Evolutionary conservation across 2,329 filamentous ascomycete genomes (phyloP).

Genomic region (Daldinia eschscholtzii): DNA sequence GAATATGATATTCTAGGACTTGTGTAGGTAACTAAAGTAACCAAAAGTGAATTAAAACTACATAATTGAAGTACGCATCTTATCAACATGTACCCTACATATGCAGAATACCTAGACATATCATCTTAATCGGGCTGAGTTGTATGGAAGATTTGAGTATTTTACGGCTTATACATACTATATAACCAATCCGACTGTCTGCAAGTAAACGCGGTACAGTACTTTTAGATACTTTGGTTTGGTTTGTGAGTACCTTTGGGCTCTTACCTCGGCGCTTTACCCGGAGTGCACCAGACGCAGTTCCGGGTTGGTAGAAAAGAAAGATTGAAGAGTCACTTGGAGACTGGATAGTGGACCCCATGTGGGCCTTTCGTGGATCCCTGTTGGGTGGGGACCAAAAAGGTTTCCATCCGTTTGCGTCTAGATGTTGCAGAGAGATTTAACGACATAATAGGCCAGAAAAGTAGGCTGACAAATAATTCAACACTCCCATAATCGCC

Average conservation of each 20-base stretch:
- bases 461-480: conserved; percentile 13
- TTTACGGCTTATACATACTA: not conserved
- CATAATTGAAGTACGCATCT: not conserved
- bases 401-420: conserved; percentile 36
- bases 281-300: conserved; percentile 36
- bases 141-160: conserved; percentile 1
- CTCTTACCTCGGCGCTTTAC: conserved; percentile 40
- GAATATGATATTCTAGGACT: conserved; percentile 5
- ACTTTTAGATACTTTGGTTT: conserved; percentile 5
- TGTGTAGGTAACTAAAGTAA: conserved; percentile 2
- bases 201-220: conserved; percentile 23
- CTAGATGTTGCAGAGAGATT: conserved; percentile 14
- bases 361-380: conserved; percentile 28
- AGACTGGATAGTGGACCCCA: conserved; percentile 28
- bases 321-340: conserved; percentile 40
- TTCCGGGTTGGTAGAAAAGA: conserved; percentile 36
- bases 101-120: not conserved
- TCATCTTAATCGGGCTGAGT: conserved; percentile 17
- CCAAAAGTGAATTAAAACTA: not conserved
- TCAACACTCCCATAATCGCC: not conserved
- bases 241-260: conserved; percentile 1
- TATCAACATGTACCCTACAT: conserved; percentile 24
- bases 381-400: conserved; percentile 31
- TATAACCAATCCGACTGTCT: conserved; percentile 6
- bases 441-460: not conserved